Conservation (phyloP, 148 eudicot genomes). For the Persicaria tinctoria region DNA sequence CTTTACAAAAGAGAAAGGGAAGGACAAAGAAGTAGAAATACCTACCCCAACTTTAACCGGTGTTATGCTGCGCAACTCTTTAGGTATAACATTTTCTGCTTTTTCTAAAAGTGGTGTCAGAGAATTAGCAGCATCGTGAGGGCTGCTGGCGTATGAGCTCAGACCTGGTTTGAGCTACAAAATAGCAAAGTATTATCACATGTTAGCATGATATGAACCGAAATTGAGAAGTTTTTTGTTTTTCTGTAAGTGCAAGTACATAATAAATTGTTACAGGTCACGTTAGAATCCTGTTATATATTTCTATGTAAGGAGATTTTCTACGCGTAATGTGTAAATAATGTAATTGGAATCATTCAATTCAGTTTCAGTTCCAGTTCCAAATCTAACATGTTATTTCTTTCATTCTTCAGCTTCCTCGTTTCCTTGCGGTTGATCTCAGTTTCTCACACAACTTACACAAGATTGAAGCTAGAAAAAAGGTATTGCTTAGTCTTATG, state of each 20-base stretch:
- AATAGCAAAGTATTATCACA: background rate
- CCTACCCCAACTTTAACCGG: conserved; percentile 95
- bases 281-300: too few relatives aligned
- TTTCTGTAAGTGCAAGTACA: too few relatives aligned
- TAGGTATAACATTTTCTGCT: conserved; percentile 69
- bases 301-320: too few relatives aligned
- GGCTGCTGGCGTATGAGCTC: conserved; percentile 72
- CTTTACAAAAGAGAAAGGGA: background rate
- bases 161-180: conserved; percentile 76
- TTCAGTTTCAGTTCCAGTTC: too few relatives aligned
- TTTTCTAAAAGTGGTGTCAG: conserved; percentile 49
- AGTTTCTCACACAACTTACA: too few relatives aligned
- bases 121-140: conserved; percentile 79
- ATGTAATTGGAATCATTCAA: too few relatives aligned
- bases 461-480: background rate
- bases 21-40: conserved; percentile 17
- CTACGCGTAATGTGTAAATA: too few relatives aligned
- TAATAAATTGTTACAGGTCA: too few relatives aligned
- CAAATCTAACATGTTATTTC: too few relatives aligned
- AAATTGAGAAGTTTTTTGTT: too few relatives aligned
- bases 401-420: too few relatives aligned
- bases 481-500: background rate
- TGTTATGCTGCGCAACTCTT: conserved; percentile 53
- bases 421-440: too few relatives aligned
- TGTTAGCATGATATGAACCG: background rate